Evolutionary conservation across 1,139 yeast species (phyloP).

Genomic region (Blastobotrys indianensis): DNA sequence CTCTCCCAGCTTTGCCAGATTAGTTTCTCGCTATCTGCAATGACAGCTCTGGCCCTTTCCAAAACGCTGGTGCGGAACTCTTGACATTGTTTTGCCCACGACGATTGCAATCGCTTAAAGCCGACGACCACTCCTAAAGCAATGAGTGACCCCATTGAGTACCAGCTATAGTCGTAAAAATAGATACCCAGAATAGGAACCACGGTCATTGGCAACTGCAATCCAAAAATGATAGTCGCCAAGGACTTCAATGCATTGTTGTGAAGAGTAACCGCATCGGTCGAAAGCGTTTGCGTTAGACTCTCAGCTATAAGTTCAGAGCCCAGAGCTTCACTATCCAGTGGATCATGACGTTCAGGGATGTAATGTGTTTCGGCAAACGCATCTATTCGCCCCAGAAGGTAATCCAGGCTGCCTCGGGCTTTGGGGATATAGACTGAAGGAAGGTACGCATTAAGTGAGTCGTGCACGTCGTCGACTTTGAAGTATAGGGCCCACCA

Average conservation of each 20-base stretch:
- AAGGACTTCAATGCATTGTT: conserved; percentile 28
- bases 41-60: conserved; percentile 24
- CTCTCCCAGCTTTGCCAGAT: conserved; percentile 34
- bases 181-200: conserved; percentile 32
- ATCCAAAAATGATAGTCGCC: conserved; percentile 27
- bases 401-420: conserved; percentile 27
- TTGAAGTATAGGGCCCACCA: conserved; percentile 37
- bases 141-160: conserved; percentile 36
- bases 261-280: conserved; percentile 26
- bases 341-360: conserved; percentile 6
- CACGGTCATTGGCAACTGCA: conserved; percentile 34
- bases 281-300: conserved; percentile 14
- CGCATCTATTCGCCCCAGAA: conserved; percentile 33
- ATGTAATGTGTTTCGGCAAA: conserved; percentile 24
- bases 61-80: conserved; percentile 25
- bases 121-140: conserved; percentile 37
- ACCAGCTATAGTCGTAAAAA: conserved; percentile 30
- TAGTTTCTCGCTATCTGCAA: conserved; percentile 18
- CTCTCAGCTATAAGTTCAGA: conserved; percentile 10
- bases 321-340: background rate
- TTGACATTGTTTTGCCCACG: conserved; percentile 31
- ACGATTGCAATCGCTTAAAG: conserved; percentile 30
- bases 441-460: conserved; percentile 18
- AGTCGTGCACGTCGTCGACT: conserved; percentile 35
- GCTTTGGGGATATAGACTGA: conserved; percentile 29